Percentiles rank a stretch among this genome's conserved stretches.
Evolutionary conservation across 768 basidiomycete genomes (phyloP).

Genomic region (Russula virescens): DNA sequence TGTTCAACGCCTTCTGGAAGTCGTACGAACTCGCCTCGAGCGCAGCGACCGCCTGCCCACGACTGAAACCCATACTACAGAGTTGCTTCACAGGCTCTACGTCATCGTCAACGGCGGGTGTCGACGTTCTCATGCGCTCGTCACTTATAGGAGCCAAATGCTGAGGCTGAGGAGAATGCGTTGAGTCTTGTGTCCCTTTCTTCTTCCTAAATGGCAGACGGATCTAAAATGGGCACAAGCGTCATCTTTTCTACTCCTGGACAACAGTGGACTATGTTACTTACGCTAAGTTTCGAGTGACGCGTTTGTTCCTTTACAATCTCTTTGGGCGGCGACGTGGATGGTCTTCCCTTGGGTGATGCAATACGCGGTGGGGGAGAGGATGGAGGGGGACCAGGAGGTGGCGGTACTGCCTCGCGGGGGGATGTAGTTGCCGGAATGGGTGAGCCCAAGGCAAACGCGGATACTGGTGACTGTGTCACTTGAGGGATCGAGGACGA

Average conservation of each 20-base stretch:
- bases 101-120: slow-evolving; percentile 63
- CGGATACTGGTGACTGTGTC: slow-evolving; percentile 29
- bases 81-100: slow-evolving; percentile 74
- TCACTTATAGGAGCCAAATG: slow-evolving; percentile 38
- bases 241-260: slow-evolving; percentile 9
- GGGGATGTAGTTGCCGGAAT: slow-evolving; percentile 29
- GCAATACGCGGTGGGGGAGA: slow-evolving; percentile 45
- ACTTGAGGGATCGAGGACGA: slow-evolving; percentile 28
- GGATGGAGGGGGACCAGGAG: slow-evolving; percentile 29
- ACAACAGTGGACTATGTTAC: slow-evolving; percentile 29
- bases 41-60: slow-evolving; percentile 74
- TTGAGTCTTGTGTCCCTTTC: slow-evolving; percentile 57
- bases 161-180: slow-evolving; percentile 34
- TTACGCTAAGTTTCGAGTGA: slow-evolving; percentile 73
- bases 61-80: slow-evolving; percentile 86
- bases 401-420: slow-evolving; percentile 23
- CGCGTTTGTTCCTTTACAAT: slow-evolving; percentile 44
- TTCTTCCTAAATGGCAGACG: slow-evolving; percentile 75
- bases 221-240: slow-evolving; percentile 40
- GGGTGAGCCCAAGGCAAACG: slow-evolving; percentile 40
- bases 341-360: slow-evolving; percentile 54
- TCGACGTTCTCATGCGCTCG: slow-evolving; percentile 36
- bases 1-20: slow-evolving; percentile 71
- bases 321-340: slow-evolving; percentile 52
- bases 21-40: slow-evolving; percentile 83